These are phyloP conservation scores for Ploettnerulaceae sp. DNA, from an alignment of 2,329 filamentous ascomycete species.

Conservation along the genomic window DNA sequence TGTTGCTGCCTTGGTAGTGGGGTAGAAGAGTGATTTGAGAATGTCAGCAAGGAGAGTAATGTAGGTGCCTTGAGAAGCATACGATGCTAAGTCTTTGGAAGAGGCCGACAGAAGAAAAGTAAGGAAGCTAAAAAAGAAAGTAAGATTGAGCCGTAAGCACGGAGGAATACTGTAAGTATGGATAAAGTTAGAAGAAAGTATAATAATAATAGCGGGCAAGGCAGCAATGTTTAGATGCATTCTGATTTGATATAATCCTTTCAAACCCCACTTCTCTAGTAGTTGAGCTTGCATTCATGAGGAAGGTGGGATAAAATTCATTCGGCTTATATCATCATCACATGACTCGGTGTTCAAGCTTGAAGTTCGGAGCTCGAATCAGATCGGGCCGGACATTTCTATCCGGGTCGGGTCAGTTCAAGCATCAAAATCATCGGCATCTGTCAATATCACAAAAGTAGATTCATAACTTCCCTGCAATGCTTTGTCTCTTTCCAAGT, in stretches of 20 bases:
- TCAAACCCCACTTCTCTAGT: too few species aligned
- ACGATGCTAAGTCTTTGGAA: slow-evolving; percentile 4
- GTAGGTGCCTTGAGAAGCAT: slow-evolving; percentile 15
- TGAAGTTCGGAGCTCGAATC: too few species aligned
- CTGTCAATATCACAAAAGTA: too few species aligned
- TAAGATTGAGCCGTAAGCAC: slow-evolving; percentile 15
- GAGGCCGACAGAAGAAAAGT: background rate
- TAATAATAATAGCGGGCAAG: background rate
- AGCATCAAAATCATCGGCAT: too few species aligned
- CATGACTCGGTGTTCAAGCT: background rate
- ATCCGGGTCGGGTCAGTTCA: too few species aligned
- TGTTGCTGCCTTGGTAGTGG: slow-evolving; percentile 18
- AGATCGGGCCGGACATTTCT: too few species aligned
- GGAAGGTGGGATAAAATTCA: slow-evolving; percentile 6
- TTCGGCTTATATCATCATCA: too few species aligned
- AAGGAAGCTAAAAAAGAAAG: slow-evolving; percentile 6
- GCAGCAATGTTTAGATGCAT: too few species aligned
- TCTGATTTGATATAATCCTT: too few species aligned
- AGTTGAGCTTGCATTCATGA: background rate
- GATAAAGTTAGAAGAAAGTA: background rate
- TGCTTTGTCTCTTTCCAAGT: too few species aligned
- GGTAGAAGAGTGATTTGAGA: slow-evolving; percentile 4
- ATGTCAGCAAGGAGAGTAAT: slow-evolving; percentile 1
- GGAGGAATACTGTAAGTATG: slow-evolving; percentile 13
- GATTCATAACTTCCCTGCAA: too few species aligned